Evolutionary conservation across 2,329 filamentous ascomycete species (phyloP), one percentile per base, ranked within the genome.

Genomic region (Colletotrichum navitas): DNA sequence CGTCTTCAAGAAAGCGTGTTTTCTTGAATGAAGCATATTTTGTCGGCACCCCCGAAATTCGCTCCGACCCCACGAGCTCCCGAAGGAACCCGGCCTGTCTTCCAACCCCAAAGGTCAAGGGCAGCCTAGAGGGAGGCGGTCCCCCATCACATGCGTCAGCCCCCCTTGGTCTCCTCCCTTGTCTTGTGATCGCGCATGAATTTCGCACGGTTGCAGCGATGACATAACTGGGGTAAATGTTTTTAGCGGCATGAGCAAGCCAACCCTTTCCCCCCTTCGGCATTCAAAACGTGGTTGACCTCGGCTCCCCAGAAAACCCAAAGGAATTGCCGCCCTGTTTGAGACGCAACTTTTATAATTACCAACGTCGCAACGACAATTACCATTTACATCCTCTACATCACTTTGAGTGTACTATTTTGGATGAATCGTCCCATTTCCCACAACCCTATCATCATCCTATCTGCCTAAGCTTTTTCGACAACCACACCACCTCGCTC

Each of bases 221-320:
- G 70, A 72, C 70, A 72, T 72, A 72, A 71, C 62, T 72, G 66
- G 70, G 70, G 67, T 72, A 69, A 72, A 72, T 60, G 67, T 63
- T 70, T 55, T 71, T 72, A 71, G 70, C 43, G 70, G 70, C 61
- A 62, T 49, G 56, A 60, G 54, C 45, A 52, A 60, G 49, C 41
- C 36, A 41, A 43, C 51, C 21, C 39, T 51, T 64, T 51, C 24
- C 59, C 52, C 67, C 70, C 49, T 72, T 72, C 70, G 70, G 70
- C 70, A 71, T 72, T 70, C 41, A 68, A 58, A 63, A 66, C 70
- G 43, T 72, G 47, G 59, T 72, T 66, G 70, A 72, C 70, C 70
- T 72, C 70, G 70, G 70, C 70, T 72, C 61, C 68, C 58, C 67
- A 56, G 45, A 61, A 58, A 58, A 64, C 16, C 51, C 51, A 51